Base-by-base conservation (phyloP, 1,284 basidiomycete species). In the Leccinum cinnamomeum region DNA sequence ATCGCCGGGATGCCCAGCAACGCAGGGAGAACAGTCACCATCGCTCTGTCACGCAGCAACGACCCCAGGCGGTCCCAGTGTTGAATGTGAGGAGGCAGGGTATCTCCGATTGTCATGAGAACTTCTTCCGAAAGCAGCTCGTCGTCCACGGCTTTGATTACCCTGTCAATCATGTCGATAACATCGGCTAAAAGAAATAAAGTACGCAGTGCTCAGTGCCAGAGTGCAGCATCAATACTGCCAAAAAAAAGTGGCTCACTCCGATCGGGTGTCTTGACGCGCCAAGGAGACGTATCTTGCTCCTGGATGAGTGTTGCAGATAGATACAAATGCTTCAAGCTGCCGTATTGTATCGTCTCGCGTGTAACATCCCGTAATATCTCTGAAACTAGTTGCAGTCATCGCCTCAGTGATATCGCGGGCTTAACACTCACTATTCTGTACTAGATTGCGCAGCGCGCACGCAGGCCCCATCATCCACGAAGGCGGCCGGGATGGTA, bases 131-230 rank as follows among this genome's bases (percentile, higher is more conserved):
- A 62, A 5, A 23, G 23, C 3, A 67, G 25, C n/a, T 65, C 65
- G 10, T 48, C 69, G 5, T 72, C 73, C 25, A 73, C 37, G 0
- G 62, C 53, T n/a, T 61, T 65, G 55, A 72, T 65, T 65, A 72
- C 61, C 53, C 64, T 73, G 35, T 72, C 70, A 2, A 75, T 56
- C 62, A 65, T 67, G 2, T 57, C 44, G 5, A 60, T 50, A 12
- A 72, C 64, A 10, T 72, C 64, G 2, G 23, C 73, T 72, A 20
- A 33, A 20, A 25, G 12, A 25, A 25, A 58, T 12, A 0, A 37
- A 37, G 12, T 14, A 6, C 7, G 0, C n/a, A 55, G n/a, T 14
- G 28, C 28, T 39, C 18, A 20, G 28, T 30, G 33, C 18, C 18
- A 18, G n/a, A 2, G n/a, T 7, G 53, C 10, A 53, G 28, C 16